Conservation (phyloP, 495 filamentous ascomycete genomes). For the Trichoderma erinaceum region DNA sequence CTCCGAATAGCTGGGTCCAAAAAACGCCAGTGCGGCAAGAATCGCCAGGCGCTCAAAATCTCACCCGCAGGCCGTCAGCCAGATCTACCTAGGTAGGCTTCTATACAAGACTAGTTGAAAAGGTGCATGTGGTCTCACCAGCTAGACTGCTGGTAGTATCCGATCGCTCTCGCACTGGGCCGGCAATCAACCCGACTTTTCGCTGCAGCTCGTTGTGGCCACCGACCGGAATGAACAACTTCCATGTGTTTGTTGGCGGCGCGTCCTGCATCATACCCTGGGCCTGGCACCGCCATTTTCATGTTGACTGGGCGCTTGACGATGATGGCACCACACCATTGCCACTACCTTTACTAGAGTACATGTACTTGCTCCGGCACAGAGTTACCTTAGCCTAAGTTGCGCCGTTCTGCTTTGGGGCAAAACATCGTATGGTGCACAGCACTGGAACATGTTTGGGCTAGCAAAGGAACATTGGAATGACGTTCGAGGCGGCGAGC, state of each 20-base stretch:
- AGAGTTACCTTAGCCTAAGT: constrained; percentile 12
- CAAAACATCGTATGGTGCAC: neutral
- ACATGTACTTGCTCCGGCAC: too few relatives aligned
- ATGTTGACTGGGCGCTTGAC: neutral
- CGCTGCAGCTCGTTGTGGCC: neutral
- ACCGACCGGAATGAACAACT: neutral
- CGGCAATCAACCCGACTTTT: constrained; percentile 2
- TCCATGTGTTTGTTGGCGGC: neutral
- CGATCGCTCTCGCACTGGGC: neutral
- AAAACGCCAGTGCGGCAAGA: neutral
- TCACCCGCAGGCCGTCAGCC: neutral
- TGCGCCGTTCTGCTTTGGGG: neutral
- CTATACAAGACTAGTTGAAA: neutral
- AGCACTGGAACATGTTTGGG: too few relatives aligned
- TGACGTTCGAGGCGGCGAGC: too few relatives aligned
- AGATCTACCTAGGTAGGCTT: neutral
- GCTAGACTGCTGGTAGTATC: neutral
- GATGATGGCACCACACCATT: neutral
- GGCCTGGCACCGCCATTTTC: constrained; percentile 4
- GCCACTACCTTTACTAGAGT: too few relatives aligned
- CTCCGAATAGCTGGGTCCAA: too few relatives aligned
- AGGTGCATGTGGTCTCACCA: neutral
- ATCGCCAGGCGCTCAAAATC: neutral
- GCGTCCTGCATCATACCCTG: neutral
- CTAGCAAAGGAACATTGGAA: too few relatives aligned